Evolutionary conservation across 2,329 filamentous ascomycete genomes (phyloP), one percentile per base, ranked within the genome.

Genomic region (Exophiala lecanii-corni): DNA sequence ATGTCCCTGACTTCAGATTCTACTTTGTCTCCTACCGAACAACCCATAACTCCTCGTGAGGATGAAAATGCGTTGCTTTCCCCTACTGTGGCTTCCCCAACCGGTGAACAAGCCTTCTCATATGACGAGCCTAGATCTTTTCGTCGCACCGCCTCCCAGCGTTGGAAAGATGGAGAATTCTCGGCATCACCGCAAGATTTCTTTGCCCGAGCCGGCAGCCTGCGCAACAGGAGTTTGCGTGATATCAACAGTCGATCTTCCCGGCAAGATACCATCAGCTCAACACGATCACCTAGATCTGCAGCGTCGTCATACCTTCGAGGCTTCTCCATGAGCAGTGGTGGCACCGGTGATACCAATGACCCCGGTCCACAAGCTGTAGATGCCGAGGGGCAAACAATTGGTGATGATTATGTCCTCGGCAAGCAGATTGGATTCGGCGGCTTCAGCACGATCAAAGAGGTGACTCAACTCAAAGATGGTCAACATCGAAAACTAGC

Each of bases 331-430:
- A 69, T 72, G 55, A 79, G 72, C 65, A 68, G 63, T 38, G 63
- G 56, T 17, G 48, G 55, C 53, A 23, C 55, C 56, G 34, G 44
- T 20, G 47, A 52, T 18, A 40, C 34, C 13, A 36, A 15, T 16
- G 51, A 55, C 56, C 60, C 37, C 43, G 65, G 57, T 39, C 64
- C 57, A 50, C 64, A 57, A 50, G 70, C 79, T 46, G 79, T 78
- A 9, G 81, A 84, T 56, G 78, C 81, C 36, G 80, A 84, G 64
- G 81, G 81, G 2, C 79, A 84, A 58, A 75, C 80, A 47, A 76
- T 84, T 35, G 80, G 79, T 31, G 72, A 74, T 39, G 77, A 81
- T 50, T 84, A 83, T 59, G 77, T 84, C 21, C 75, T 84, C 39
- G 81, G 81, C 36, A 79, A 80, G 51, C 74, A 79, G 47, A 78